Evolutionary conservation across 495 filamentous ascomycete species (phyloP).

Genomic region (Hypoxylon perforatum): DNA sequence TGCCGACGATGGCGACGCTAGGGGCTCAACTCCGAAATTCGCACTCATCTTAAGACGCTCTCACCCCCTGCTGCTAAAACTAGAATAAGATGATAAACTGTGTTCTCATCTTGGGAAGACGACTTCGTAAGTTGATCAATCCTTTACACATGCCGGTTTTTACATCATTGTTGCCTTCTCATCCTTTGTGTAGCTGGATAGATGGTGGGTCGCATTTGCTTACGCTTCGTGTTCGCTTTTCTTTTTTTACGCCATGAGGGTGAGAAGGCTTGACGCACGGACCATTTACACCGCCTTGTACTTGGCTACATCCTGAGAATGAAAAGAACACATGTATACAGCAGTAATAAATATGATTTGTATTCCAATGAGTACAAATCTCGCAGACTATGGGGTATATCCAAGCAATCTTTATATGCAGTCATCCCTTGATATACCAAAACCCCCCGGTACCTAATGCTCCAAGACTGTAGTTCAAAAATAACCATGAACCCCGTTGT

Average conservation of each 20-base stretch:
- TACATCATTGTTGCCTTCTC: too few species aligned
- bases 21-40: constrained; percentile 6
- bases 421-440: constrained; percentile 25
- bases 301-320: too few species aligned
- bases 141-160: too few species aligned
- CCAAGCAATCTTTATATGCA: constrained; percentile 41
- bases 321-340: not conserved
- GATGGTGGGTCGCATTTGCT: not conserved
- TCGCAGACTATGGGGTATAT: constrained; percentile 39
- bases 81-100: not conserved
- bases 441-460: constrained; percentile 23
- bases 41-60: constrained; percentile 16
- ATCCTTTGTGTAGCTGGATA: too few species aligned
- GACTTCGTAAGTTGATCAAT: not conserved
- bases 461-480: constrained; percentile 2
- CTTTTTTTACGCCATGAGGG: too few species aligned
- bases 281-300: not conserved
- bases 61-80: constrained; percentile 3
- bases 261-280: not conserved
- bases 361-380: constrained; percentile 22
- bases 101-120: not conserved
- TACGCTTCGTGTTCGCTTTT: not conserved
- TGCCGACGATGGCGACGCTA: not conserved
- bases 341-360: not conserved
- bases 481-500: constrained; percentile 9